Evolutionary conservation across 805 yeast species (phyloP).

Genomic region (Kodamaea kaohsiungensis): DNA sequence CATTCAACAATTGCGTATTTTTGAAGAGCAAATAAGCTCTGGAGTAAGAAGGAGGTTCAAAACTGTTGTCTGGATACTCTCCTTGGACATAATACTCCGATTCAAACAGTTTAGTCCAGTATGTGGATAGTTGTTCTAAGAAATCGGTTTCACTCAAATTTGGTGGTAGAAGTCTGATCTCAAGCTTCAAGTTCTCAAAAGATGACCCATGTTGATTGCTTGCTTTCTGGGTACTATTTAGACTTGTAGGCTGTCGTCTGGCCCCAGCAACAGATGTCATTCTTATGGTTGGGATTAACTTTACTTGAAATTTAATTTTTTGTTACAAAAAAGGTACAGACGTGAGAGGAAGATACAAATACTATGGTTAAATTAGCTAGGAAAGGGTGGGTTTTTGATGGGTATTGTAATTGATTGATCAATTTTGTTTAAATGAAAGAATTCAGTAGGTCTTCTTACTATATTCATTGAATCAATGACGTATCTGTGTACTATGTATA

Average conservation of each 20-base stretch:
- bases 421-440: too few species aligned
- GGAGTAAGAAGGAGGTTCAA: conserved; percentile 21
- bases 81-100: conserved; percentile 20
- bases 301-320: neutral
- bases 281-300: neutral
- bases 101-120: conserved; percentile 9
- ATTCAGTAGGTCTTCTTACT: too few species aligned
- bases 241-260: neutral
- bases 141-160: conserved; percentile 17
- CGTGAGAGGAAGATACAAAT: neutral
- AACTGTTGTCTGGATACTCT: conserved; percentile 14
- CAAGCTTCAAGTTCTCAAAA: conserved; percentile 8
- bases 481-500: too few species aligned
- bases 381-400: neutral
- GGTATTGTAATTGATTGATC: too few species aligned
- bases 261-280: neutral
- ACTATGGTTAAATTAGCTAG: neutral
- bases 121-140: conserved; percentile 20
- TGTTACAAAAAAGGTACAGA: neutral
- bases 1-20: conserved; percentile 8
- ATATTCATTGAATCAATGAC: too few species aligned
- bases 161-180: conserved; percentile 28
- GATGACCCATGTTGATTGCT: neutral
- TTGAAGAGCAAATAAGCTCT: conserved; percentile 19
- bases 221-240: neutral